Evolutionary conservation across 2,329 filamentous ascomycete genomes (phyloP).

Genomic region (Sarocladium brachiariae): DNA sequence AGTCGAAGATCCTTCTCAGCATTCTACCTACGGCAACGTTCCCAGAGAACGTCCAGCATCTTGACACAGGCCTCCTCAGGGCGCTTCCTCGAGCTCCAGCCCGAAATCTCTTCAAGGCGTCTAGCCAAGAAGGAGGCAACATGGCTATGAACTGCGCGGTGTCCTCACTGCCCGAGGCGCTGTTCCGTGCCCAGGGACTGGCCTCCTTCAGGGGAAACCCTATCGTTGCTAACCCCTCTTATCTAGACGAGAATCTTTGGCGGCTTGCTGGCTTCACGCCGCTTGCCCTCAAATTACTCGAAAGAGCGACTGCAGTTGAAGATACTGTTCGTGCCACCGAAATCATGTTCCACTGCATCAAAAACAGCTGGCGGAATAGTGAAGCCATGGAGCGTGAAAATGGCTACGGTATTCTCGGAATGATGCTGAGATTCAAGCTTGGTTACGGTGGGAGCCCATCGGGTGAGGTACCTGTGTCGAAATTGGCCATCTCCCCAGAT

Average conservation of each 20-base stretch:
- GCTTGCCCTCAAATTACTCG: conserved; percentile 75
- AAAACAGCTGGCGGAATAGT: conserved; percentile 92
- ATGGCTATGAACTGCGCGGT: conserved; percentile 85
- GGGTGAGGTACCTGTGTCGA: conserved; percentile 25
- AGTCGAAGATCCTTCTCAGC: conserved; percentile 75
- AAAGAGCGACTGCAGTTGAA: conserved; percentile 63
- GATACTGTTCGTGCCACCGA: conserved; percentile 71
- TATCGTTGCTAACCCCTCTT: conserved; percentile 71
- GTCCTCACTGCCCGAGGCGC: conserved; percentile 79
- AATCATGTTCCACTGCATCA: conserved; percentile 78
- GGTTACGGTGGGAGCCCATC: conserved; percentile 38
- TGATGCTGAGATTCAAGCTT: conserved; percentile 78
- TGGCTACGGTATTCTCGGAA: conserved; percentile 81
- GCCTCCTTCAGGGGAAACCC: conserved; percentile 78
- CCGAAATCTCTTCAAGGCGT: conserved; percentile 44
- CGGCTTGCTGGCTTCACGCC: conserved; percentile 85
- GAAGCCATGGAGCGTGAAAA: conserved; percentile 97
- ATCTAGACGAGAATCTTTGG: conserved; percentile 90
- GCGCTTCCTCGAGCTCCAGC: conserved; percentile 68
- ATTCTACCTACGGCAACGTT: conserved; percentile 76
- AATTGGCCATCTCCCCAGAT: conserved; percentile 40
- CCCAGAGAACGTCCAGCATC: conserved; percentile 70
- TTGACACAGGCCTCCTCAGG: conserved; percentile 69
- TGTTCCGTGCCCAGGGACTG: conserved; percentile 75
- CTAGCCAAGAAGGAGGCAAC: conserved; percentile 52